Percentiles rank a stretch among this genome's conserved stretches.
Conservation (phyloP, 352 stramenopile species). For the Phytophthora kernoviae region DNA sequence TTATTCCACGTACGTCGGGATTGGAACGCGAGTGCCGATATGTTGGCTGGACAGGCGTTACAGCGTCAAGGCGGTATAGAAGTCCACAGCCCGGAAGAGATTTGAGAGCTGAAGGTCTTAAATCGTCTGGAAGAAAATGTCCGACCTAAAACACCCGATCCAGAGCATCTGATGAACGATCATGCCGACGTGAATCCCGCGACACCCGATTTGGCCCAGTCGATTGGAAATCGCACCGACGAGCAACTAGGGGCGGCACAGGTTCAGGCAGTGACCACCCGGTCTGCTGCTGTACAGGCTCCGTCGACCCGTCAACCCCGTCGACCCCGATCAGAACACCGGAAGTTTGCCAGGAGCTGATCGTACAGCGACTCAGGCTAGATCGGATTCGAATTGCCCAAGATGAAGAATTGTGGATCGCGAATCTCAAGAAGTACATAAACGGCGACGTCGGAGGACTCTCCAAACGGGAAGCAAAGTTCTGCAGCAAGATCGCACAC, state of each 20-base stretch:
- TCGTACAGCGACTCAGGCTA: neutral
- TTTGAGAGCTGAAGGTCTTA: too few relatives aligned
- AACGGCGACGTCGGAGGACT: neutral
- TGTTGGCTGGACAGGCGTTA: neutral
- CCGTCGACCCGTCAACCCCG: too few relatives aligned
- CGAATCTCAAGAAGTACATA: slow-evolving; percentile 3
- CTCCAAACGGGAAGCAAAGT: neutral
- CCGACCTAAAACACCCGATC: too few relatives aligned
- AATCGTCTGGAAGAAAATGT: too few relatives aligned
- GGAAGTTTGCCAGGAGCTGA: neutral
- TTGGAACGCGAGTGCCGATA: slow-evolving; percentile 11
- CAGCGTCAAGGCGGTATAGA: neutral
- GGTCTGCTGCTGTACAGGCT: neutral
- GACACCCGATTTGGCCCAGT: too few relatives aligned
- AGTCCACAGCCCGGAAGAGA: too few relatives aligned
- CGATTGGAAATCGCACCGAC: too few relatives aligned
- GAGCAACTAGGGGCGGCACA: too few relatives aligned
- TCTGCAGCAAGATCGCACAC: slow-evolving; percentile 1
- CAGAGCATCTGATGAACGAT: too few relatives aligned
- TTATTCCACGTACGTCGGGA: slow-evolving; percentile 3
- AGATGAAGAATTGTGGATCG: slow-evolving; percentile 8
- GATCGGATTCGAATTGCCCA: neutral
- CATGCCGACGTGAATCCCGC: too few relatives aligned
- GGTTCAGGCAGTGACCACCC: neutral
- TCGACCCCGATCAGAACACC: neutral